Evolutionary conservation across 148 eudicot species (phyloP).

Genomic region (Pouteria glomerata): DNA sequence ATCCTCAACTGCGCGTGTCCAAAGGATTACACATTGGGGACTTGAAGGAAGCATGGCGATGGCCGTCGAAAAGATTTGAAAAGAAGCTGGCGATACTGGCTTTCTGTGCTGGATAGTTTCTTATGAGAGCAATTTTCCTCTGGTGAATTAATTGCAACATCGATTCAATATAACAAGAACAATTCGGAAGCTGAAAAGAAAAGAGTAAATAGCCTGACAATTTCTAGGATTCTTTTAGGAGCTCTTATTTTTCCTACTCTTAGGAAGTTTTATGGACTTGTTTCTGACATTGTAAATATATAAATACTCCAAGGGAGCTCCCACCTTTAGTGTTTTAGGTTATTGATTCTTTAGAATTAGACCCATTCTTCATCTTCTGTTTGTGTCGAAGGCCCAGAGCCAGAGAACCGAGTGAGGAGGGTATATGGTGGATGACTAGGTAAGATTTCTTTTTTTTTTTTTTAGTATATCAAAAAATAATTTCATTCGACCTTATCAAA

Average conservation of each 20-base stretch:
- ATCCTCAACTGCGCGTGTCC: background rate
- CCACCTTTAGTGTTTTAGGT: constrained; percentile 2
- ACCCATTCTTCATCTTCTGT: too few species aligned
- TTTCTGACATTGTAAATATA: constrained; percentile 8
- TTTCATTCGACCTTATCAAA: too few species aligned
- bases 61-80: background rate
- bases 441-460: too few species aligned
- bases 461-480: too few species aligned
- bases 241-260: background rate
- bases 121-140: background rate
- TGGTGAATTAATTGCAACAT: constrained; percentile 3
- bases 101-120: constrained; percentile 1
- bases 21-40: background rate
- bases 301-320: background rate
- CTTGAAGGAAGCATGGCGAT: background rate
- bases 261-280: background rate
- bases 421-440: too few species aligned
- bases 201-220: constrained; percentile 23
- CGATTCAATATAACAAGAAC: constrained; percentile 12
- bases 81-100: background rate
- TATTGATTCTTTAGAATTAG: background rate
- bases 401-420: too few species aligned
- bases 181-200: constrained; percentile 12
- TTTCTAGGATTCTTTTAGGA: constrained; percentile 11
- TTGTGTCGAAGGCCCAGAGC: too few species aligned